Percentiles rank a stretch among this genome's conserved stretches.
These are phyloP conservation scores for Globisporangium carolinianum DNA, from an alignment of 352 stramenopile genomes.

Conservation along the genomic window DNA sequence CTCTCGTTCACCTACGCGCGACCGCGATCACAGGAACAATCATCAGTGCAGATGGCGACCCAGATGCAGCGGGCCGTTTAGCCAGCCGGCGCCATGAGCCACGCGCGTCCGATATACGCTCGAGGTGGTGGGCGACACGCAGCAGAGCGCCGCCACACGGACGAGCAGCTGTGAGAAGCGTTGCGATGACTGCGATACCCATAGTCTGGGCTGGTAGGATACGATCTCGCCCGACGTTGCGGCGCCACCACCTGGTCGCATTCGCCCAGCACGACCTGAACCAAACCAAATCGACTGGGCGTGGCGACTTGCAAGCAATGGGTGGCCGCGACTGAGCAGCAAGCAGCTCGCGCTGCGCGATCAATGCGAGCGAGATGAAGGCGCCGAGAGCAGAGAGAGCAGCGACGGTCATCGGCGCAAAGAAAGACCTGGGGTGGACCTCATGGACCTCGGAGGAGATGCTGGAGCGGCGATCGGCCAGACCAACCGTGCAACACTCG, in stretches of 20 bases:
- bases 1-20: no score
- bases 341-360: no score
- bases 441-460: constrained; percentile 4
- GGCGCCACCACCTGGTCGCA: neutral
- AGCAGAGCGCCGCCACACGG: neutral
- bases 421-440: constrained; percentile 8
- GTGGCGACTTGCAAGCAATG: no score
- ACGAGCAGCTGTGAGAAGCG: neutral
- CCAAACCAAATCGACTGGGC: no score
- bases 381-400: neutral
- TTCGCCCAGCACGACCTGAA: neutral
- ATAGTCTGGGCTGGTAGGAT: neutral
- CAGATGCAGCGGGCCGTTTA: no score
- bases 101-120: no score
- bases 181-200: neutral
- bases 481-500: neutral
- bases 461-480: neutral
- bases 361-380: neutral
- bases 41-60: neutral
- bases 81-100: no score
- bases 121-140: no score
- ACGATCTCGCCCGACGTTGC: no score
- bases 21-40: neutral
- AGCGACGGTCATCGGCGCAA: neutral
- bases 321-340: no score